Percentiles rank a stretch among this genome's conserved stretches.
Conservation (phyloP, 164 flowering plant species). For the Pachysandra terminalis region DNA sequence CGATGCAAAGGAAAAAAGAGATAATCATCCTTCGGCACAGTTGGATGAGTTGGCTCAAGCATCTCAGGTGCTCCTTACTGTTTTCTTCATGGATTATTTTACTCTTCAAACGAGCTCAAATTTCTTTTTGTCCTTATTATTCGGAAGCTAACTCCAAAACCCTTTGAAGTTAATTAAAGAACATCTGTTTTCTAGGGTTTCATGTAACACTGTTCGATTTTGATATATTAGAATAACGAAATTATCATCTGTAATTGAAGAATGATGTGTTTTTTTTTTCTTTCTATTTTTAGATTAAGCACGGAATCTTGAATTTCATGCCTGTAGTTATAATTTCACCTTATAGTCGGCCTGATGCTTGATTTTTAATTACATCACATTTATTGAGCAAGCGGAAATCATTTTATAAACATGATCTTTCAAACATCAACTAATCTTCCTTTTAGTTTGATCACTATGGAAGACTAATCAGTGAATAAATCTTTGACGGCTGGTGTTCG, state of each 20-base stretch:
- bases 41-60: conserved; percentile 47
- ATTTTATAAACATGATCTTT: background rate
- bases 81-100: background rate
- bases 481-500: background rate
- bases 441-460: background rate
- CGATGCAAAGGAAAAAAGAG: conserved; percentile 18
- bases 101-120: background rate
- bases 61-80: conserved; percentile 27
- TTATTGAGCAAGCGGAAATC: background rate
- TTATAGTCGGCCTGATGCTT: background rate
- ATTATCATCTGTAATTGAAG: too few relatives aligned
- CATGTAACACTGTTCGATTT: background rate
- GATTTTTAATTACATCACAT: too few relatives aligned
- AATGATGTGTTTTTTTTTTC: too few relatives aligned
- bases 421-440: too few relatives aligned
- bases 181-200: background rate
- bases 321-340: background rate
- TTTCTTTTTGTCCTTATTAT: background rate
- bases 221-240: background rate
- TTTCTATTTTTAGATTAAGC: too few relatives aligned
- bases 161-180: background rate
- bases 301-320: background rate
- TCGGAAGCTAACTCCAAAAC: background rate
- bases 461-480: background rate
- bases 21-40: conserved; percentile 24